Evolutionary conservation across 2,329 filamentous ascomycete genomes (phyloP), one percentile per base, ranked within the genome.

Genomic region (Colletotrichum siamense): DNA sequence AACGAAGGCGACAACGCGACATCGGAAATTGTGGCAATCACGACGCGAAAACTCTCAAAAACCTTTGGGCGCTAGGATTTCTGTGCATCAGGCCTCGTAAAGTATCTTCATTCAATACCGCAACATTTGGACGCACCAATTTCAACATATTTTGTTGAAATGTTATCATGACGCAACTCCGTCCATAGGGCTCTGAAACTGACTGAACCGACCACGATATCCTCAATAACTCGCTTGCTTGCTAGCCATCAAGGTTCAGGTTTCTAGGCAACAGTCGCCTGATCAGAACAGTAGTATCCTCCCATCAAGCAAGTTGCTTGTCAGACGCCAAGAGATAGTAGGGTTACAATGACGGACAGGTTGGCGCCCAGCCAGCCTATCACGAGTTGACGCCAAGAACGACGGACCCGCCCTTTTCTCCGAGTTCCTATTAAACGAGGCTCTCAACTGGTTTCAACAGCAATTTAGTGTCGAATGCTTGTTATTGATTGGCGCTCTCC

Each of bases 261-360:
- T 68, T 39, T 28, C 30, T 39, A 55, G 39, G 36, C 36, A n/a
- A 12, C 15, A 39, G 39, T 55, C 18, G 59, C 22, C 69, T 65
- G 28, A 28, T 44, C 16, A n/a, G 10, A 55, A n/a, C 26, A 36
- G 28, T 24, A 36, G 28, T 24, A 28, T 55, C 36, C 32, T 71
- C 3, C 55, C 55, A 26, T 24, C 22, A 39, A 36, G 59, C n/a
- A 28, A 34, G 59, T 26, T 55, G 30, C 24, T 36, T 9, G 39
- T 52, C 28, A 66, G 62, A 52, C 34, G 68, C 72, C 32, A 65
- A 61, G 61, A 75, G 72, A 75, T 75, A 66, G 44, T 34, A 71
- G 68, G 61, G 72, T 71, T 68, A 55, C 69, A 72, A 28, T 15
- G 63, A 28, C 32, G 62, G 52, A 63, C 26, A 72, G 30, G 13